phyloP scores from a whole-genome alignment of 139 green algal genomes.

The Coelastrella sp. region DNA sequence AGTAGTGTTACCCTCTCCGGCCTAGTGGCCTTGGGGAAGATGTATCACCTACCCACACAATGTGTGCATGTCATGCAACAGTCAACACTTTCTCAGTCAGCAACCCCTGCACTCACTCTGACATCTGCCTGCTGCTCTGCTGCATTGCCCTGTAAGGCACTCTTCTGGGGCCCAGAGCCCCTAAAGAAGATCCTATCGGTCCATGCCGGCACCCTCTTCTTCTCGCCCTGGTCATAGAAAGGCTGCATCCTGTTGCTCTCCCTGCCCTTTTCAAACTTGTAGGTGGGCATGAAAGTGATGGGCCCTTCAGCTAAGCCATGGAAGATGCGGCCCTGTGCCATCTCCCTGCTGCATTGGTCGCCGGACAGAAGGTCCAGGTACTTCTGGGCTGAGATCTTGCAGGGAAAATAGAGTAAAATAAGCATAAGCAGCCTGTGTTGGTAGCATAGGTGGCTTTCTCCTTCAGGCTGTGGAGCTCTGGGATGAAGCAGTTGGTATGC shows the following conservation, averaged over 20 bases:
- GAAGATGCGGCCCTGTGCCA: slow-evolving; percentile 56
- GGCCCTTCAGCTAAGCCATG: slow-evolving; percentile 69
- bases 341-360: slow-evolving; percentile 43
- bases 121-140: slow-evolving; percentile 23
- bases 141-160: slow-evolving; percentile 26
- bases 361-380: slow-evolving; percentile 32
- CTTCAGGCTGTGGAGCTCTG: too few species aligned
- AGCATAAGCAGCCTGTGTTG: background rate
- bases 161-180: slow-evolving; percentile 55
- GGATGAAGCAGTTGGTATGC: too few species aligned
- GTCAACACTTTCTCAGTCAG: too few species aligned
- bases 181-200: slow-evolving; percentile 95
- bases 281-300: slow-evolving; percentile 92
- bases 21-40: background rate
- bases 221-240: slow-evolving; percentile 73
- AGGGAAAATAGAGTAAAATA: background rate
- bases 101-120: background rate
- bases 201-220: slow-evolving; percentile 88
- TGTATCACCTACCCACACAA: background rate
- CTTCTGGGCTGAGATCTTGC: slow-evolving; percentile 30
- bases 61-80: background rate
- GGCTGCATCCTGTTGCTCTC: slow-evolving; percentile 63
- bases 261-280: slow-evolving; percentile 92
- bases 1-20: too few species aligned
- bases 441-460: too few species aligned